Percentiles rank a stretch among this genome's conserved stretches.
Evolutionary conservation across 352 stramenopile genomes (phyloP).

Genomic region (Globisporangium carolinianum): DNA sequence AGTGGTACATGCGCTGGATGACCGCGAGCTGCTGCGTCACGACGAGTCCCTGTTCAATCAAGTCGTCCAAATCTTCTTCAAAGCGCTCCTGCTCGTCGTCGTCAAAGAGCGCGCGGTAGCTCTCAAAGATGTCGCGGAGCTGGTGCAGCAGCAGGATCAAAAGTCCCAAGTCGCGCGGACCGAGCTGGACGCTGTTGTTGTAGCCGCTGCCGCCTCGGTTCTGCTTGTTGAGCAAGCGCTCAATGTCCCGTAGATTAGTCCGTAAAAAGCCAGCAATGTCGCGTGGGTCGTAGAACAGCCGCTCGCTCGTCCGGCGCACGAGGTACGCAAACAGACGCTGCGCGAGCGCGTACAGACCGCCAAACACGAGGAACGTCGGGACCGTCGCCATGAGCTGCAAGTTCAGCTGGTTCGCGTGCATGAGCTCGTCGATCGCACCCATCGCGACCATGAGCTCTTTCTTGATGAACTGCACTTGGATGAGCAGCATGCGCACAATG

Average conservation of each 20-base stretch:
- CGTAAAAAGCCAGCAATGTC: conserved; percentile 72
- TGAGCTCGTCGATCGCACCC: conserved; percentile 82
- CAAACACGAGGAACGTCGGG: conserved; percentile 74
- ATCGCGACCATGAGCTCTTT: conserved; percentile 87
- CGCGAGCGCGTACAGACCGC: conserved; percentile 58
- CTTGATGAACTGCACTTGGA: conserved; percentile 88
- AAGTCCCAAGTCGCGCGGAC: conserved; percentile 60
- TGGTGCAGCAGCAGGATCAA: conserved; percentile 73
- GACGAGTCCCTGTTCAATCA: conserved; percentile 66
- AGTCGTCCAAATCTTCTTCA: conserved; percentile 74
- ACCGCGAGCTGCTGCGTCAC: conserved; percentile 79
- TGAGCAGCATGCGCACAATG: conserved; percentile 84
- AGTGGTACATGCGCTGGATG: conserved; percentile 86
- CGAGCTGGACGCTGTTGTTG: conserved; percentile 32
- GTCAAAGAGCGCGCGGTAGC: conserved; percentile 58
- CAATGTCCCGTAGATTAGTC: conserved; percentile 78
- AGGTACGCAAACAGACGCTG: conserved; percentile 57
- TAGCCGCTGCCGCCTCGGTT: conserved; percentile 23
- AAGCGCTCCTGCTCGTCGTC: conserved; percentile 80
- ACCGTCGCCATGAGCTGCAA: conserved; percentile 83
- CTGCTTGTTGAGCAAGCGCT: conserved; percentile 81
- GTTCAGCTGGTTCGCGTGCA: conserved; percentile 85
- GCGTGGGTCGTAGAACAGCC: conserved; percentile 67
- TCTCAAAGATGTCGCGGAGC: conserved; percentile 69
- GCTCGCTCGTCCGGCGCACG: conserved; percentile 73